These are phyloP conservation scores for Fusarium sp. DNA, from an alignment of 2,329 filamentous ascomycete genomes.

Conservation along the genomic window DNA sequence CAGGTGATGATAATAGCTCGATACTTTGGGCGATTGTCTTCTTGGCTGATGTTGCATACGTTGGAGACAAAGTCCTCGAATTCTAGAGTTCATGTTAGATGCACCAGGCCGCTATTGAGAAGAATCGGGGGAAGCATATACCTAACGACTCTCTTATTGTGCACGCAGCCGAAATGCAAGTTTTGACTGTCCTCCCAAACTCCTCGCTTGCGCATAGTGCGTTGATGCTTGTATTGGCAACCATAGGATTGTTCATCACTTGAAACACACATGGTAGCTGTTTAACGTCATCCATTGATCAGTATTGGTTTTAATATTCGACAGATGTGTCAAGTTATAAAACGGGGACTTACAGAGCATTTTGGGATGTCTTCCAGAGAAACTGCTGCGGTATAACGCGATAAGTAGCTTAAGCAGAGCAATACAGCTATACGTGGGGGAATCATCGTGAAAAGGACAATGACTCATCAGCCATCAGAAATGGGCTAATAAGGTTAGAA, in stretches of 20 bases:
- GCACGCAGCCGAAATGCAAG: background rate
- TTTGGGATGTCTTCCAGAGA: background rate
- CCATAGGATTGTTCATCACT: background rate
- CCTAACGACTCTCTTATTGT: background rate
- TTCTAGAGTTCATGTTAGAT: background rate
- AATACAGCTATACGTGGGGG: background rate
- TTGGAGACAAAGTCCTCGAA: background rate
- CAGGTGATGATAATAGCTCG: background rate
- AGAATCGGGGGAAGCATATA: background rate
- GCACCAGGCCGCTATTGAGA: accelerated
- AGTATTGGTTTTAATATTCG: background rate
- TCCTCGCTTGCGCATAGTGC: background rate
- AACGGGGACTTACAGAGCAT: constrained; percentile 1
- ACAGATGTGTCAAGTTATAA: background rate
- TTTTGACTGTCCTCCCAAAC: background rate
- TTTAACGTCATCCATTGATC: background rate
- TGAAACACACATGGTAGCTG: background rate
- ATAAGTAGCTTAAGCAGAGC: background rate
- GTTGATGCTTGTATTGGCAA: background rate
- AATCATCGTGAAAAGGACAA: background rate
- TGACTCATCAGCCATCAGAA: too few relatives aligned
- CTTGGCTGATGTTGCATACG: background rate
- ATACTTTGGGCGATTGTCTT: background rate
- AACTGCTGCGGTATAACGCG: background rate
- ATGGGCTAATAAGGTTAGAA: too few relatives aligned